Conservation (phyloP, 2,329 filamentous ascomycete genomes). For the Colletotrichum truncatum region DNA sequence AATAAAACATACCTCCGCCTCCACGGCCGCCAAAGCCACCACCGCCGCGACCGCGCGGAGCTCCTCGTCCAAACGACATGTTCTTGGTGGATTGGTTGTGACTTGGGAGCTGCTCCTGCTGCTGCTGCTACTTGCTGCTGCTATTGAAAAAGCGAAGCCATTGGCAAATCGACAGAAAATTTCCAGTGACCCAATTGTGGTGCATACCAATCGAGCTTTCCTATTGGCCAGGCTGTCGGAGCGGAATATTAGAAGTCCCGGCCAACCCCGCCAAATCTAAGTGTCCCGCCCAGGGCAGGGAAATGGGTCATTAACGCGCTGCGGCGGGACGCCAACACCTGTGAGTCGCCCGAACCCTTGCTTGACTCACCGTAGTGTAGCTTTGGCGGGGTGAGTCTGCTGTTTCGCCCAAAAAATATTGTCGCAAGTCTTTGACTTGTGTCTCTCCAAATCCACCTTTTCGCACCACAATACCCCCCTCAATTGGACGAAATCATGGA, state of each 20-base stretch:
- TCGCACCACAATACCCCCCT: slow-evolving; percentile 1
- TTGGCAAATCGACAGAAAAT: slow-evolving; percentile 25
- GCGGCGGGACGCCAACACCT: not conserved
- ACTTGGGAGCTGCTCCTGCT: slow-evolving; percentile 24
- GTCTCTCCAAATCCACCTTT: not conserved
- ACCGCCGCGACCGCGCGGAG: slow-evolving; percentile 31
- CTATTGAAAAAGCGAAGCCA: slow-evolving; percentile 12
- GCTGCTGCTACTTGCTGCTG: slow-evolving; percentile 12
- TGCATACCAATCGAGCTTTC: slow-evolving; percentile 22
- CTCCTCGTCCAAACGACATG: slow-evolving; percentile 33
- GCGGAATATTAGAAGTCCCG: slow-evolving; percentile 16
- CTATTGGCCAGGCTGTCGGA: slow-evolving; percentile 7
- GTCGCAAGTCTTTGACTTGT: not conserved
- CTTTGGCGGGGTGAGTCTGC: slow-evolving; percentile 31
- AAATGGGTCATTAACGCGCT: not conserved
- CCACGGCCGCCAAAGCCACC: slow-evolving; percentile 32
- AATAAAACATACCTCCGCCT: slow-evolving; percentile 17
- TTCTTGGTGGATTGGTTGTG: slow-evolving; percentile 18
- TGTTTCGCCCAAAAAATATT: slow-evolving; percentile 24
- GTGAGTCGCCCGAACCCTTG: slow-evolving; percentile 21
- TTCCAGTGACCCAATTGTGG: slow-evolving; percentile 29
- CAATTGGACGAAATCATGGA: slow-evolving; percentile 49
- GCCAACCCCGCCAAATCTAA: slow-evolving; percentile 12
- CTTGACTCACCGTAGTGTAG: slow-evolving; percentile 26
- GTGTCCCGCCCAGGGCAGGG: not conserved